Base-by-base conservation (phyloP, 441 rosid genomes). In the Erodium texanum region DNA sequence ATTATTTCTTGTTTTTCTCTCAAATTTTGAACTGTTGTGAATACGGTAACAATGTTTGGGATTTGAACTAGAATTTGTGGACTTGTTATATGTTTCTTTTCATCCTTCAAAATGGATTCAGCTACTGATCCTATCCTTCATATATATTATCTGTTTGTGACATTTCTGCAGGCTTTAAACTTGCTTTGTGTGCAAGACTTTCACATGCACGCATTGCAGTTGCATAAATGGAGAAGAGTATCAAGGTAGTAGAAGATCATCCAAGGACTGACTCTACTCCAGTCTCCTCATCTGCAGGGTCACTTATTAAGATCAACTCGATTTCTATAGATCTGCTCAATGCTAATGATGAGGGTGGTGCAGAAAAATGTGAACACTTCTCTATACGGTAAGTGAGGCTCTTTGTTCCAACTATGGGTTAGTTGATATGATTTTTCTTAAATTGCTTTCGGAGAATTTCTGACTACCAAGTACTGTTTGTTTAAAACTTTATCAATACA, bases 371-470 rank as follows among this genome's bases (percentile, higher is more conserved):
- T 73, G 83, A 86, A 62, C 92, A 87, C 71, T 94, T 94, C 77
- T 85, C 97, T 24, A 79, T 94, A 73, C 89, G 97, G 99, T 94
- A 77, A 83, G 86, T 74, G 43, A 58, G 9, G 14, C 20, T 58
- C 27, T 58, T 64, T 12, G 54, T 70, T 62, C 67, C 38, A 23
- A 43, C 29, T 72, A 20, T 38, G 27, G 52, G 38, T 34, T 29
- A 29, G 34, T 29, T 29, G 34, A 20, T 65, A 72, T 70, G 54
- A 64, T 59, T 59, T 22, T 73, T 52, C 27, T 16, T 71, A 45
- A 45, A 9, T 65, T 58, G 62, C 62, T 19, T 18, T 54, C 4
- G 3, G 18, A 58, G 27, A 19, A 58, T 4, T 58, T 11, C 3
- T 34, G 9, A 34, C 38, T 34, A 34, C 15, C 15, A 58, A 19